Percentiles rank a stretch among this genome's conserved stretches.
Conservation (phyloP, 2,329 filamentous ascomycete genomes). For the Myotisia sp. region DNA sequence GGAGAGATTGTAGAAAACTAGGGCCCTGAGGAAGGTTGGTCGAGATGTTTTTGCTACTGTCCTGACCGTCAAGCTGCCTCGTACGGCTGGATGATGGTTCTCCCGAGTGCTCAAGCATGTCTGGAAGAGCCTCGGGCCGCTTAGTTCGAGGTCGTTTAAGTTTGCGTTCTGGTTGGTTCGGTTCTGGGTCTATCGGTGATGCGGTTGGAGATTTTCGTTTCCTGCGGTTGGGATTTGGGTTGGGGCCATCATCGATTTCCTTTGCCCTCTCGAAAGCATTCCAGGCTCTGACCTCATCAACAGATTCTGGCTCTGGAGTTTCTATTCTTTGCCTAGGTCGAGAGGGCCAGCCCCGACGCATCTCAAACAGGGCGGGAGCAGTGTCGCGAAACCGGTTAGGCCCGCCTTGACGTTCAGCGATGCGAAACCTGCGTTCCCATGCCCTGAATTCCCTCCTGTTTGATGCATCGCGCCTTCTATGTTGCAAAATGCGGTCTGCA, state of each 20-base stretch:
- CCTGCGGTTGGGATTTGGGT: constrained; percentile 28
- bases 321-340: constrained; percentile 27
- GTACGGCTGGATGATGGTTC: constrained; percentile 27
- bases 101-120: constrained; percentile 19
- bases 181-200: constrained; percentile 53
- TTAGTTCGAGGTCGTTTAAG: constrained; percentile 76
- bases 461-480: constrained; percentile 33
- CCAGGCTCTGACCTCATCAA: constrained; percentile 76
- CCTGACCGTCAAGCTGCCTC: constrained; percentile 19
- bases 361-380: constrained; percentile 46
- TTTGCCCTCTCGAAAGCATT: constrained; percentile 76
- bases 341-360: constrained; percentile 29
- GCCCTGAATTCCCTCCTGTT: constrained; percentile 47
- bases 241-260: constrained; percentile 43
- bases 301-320: constrained; percentile 50
- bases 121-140: constrained; percentile 42
- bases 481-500: constrained; percentile 43
- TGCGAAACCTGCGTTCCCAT: constrained; percentile 72
- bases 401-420: constrained; percentile 66
- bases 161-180: constrained; percentile 60
- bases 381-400: constrained; percentile 57
- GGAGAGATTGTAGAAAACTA: constrained; percentile 70
- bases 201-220: constrained; percentile 67
- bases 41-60: constrained; percentile 16
- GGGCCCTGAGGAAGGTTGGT: constrained; percentile 31